Evolutionary conservation across 495 filamentous ascomycete species (phyloP).

Genomic region (Penicillium antarcticum): DNA sequence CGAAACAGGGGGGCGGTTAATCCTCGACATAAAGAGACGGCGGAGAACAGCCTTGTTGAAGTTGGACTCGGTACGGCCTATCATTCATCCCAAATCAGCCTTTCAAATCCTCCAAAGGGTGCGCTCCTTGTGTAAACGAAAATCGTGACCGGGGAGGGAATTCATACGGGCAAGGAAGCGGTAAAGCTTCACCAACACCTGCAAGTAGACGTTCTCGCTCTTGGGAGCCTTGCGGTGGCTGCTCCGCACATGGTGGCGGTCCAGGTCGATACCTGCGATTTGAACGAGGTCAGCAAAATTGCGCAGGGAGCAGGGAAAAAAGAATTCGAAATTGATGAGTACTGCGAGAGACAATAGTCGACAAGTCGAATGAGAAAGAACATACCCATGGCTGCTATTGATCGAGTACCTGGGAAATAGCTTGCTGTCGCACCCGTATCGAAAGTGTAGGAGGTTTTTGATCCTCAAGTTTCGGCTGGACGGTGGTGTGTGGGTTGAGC

Average conservation of each 20-base stretch:
- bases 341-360: background rate
- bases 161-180: conserved; percentile 93
- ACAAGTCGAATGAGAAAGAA: conserved; percentile 4
- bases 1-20: conserved; percentile 93
- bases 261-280: conserved; percentile 61
- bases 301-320: background rate
- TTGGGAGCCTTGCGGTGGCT: conserved; percentile 94
- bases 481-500: conserved; percentile 49
- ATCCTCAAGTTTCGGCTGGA: conserved; percentile 43
- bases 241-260: conserved; percentile 79
- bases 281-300: conserved; percentile 7
- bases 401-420: conserved; percentile 43
- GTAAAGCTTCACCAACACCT: conserved; percentile 98
- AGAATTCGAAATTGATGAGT: background rate
- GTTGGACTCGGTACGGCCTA: conserved; percentile 89
- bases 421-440: conserved; percentile 46
- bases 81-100: conserved; percentile 15
- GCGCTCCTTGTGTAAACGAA: conserved; percentile 4
- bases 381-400: conserved; percentile 50
- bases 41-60: conserved; percentile 98
- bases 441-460: conserved; percentile 42
- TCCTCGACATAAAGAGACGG: conserved; percentile 94
- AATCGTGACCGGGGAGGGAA: conserved; percentile 8
- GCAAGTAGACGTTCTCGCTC: conserved; percentile 96
- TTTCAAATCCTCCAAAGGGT: conserved; percentile 4